Base-by-base conservation (phyloP, 2,329 filamentous ascomycete species). In the Fusarium illudens region DNA sequence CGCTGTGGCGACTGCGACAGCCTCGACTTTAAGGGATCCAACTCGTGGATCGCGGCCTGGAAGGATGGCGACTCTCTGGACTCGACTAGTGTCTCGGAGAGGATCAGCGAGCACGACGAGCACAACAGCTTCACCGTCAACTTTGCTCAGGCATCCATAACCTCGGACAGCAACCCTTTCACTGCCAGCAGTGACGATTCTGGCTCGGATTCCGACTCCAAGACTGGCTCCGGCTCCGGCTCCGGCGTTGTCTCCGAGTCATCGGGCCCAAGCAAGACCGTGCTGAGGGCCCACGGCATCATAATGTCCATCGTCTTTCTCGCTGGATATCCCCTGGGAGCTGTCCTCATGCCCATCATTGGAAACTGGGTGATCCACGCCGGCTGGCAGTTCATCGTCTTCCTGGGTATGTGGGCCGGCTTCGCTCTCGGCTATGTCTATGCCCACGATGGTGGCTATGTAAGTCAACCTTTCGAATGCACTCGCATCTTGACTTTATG, bases 251-350 rank as follows among this genome's bases (percentile, higher is more conserved):
- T 62, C 32, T 42, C 67, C 13, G 58, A 66, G 29, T 62, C 51
- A 11, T 50, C 46, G 33, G 62, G 63, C n/a, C 65, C 63, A 10
- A 75, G 56, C 51, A 65, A 74, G 11, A 73, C 71, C 4, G 71
- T 81, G 9, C 49, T 82, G 15, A 73, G 81, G 6, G 76, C 83
- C 0, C 88, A 90, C 64, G 89, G 87, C 50, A 80, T 88, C 68
- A 78, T 90, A 71, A 88, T 90, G 87, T 83, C 84, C 25, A 73
- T 90, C 46, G 84, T 86, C 17, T 88, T 90, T 67, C 82, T 86
- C 4, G 71, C 86, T 12, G 77, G 89, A 20, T 90, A 89, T 66
- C 89, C 89, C 1, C 67, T 89, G 3, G 89, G 88, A 6, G 82
- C 88, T 9, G 78, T 87, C 4, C 74, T 89, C 37, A 89, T 90